Evolutionary conservation across 495 filamentous ascomycete species (phyloP).

Genomic region (Aspergillus biplanus): DNA sequence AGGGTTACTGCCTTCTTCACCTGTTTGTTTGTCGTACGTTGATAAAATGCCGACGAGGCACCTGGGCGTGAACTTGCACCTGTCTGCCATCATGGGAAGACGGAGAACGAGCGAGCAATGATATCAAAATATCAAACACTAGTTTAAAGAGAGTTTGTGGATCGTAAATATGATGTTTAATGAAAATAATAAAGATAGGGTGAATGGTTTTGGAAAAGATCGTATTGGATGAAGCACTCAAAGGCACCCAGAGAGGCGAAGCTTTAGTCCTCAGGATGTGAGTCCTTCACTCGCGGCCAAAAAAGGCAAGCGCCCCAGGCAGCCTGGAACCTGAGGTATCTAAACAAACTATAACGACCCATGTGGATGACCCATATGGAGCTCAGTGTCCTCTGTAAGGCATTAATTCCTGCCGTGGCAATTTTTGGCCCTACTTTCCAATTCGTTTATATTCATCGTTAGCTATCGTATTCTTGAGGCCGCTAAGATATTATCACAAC

Average conservation of each 20-base stretch:
- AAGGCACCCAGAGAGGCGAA: neutral
- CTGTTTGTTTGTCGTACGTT: constrained; percentile 25
- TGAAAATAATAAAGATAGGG: neutral
- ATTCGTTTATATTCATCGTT: constrained; percentile 13
- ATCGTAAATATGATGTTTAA: neutral
- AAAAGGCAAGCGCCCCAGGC: too few relatives aligned
- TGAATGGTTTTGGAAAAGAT: neutral
- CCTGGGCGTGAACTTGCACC: constrained; percentile 1
- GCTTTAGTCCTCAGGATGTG: neutral
- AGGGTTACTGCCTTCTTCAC: constrained; percentile 4
- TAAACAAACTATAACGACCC: neutral
- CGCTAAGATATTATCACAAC: constrained; percentile 3
- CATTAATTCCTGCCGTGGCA: too few relatives aligned
- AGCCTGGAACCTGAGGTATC: neutral
- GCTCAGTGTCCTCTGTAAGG: too few relatives aligned
- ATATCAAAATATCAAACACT: neutral
- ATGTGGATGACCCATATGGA: too few relatives aligned
- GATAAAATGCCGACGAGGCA: constrained; percentile 33
- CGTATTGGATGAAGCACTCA: neutral
- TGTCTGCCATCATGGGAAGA: constrained; percentile 2
- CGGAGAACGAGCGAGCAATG: neutral
- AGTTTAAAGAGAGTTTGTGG: neutral
- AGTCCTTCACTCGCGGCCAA: too few relatives aligned
- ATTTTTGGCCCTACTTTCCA: neutral
- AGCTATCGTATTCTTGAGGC: constrained; percentile 6